phyloP scores from a whole-genome alignment of 2,329 filamentous ascomycete genomes.

The Zasmidium angulare region DNA sequence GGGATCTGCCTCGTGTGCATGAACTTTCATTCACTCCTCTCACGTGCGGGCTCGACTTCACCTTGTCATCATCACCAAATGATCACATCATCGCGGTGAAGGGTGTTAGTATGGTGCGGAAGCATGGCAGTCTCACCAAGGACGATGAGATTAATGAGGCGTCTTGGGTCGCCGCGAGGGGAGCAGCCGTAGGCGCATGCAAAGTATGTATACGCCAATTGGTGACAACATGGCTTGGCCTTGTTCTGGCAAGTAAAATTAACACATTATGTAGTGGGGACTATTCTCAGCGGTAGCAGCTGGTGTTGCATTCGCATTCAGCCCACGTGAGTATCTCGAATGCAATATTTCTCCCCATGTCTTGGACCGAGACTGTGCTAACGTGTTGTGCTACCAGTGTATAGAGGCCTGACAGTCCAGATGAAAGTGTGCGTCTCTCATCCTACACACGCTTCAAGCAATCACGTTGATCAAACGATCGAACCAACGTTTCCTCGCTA shows the following conservation, averaged over 20 bases:
- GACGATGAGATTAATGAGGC: slow-evolving; percentile 68
- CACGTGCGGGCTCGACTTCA: background rate
- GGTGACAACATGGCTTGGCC: too few relatives aligned
- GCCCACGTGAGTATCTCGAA: too few relatives aligned
- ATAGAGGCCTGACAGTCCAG: slow-evolving; percentile 69
- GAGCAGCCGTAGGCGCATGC: slow-evolving; percentile 64
- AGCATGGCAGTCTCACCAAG: slow-evolving; percentile 57
- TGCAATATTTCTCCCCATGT: too few relatives aligned
- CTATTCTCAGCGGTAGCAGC: slow-evolving; percentile 62
- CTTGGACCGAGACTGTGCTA: too few relatives aligned
- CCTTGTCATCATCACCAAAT: slow-evolving; percentile 3
- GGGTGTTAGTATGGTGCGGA: slow-evolving; percentile 16
- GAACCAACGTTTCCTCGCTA: background rate
- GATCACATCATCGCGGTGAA: background rate
- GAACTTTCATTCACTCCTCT: background rate
- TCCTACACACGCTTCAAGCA: too few relatives aligned
- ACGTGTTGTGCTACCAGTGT: too few relatives aligned
- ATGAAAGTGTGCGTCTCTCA: slow-evolving; percentile 78
- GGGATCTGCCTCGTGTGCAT: background rate
- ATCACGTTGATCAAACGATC: too few relatives aligned
- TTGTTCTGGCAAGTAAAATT: too few relatives aligned
- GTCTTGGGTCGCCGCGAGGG: slow-evolving; percentile 68
- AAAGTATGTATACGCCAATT: slow-evolving; percentile 51
- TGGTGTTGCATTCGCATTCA: slow-evolving; percentile 62
- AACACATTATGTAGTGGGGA: too few relatives aligned